Evolutionary conservation across 176 grass and related monocot species (phyloP), one percentile per base, ranked within the genome.

Genomic region (Aegilops tauschii): DNA sequence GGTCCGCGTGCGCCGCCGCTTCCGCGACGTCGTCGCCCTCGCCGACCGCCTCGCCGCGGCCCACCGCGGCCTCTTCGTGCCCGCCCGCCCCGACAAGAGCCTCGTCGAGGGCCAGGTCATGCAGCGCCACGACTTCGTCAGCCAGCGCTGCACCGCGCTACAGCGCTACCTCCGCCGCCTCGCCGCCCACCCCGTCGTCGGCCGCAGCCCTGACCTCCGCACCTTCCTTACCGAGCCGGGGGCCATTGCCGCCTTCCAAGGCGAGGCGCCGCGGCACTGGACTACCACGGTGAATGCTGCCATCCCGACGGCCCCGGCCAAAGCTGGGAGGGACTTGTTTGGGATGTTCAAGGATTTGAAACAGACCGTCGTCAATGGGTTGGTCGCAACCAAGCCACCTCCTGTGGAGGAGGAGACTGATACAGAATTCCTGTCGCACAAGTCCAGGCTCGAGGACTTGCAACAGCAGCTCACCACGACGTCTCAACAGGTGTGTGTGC

Each of bases 81-180:
- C 92, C 23, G 86, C 92, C 21, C 78, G 95, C 17, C 92, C 95
- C 52, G 95, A 97, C 88, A 97, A 97, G 80, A 94, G 95, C 84
- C 81, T 98, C 62, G 90, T 98, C 29, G 96, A 98, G 88, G 92
- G 88, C 1, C 96, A 94, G 88, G 93, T 98, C 37, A 94, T 98
- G 66, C 92, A 95, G 77, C 89, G 89, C 54, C 93, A 94, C 88
- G 93, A 98, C 12, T 98, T 98, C 80, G 93, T 98, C 63, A 95
- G 86, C 81, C 96, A 94, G 75, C 88, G 96, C 17, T 86, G 90
- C 1, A 47, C 76, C 14, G 92, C 93, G 56, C 83, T 98, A 12
- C 91, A 98, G 88, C 91, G 88, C 74, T 98, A 98, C 88, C 86
- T 98, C 74, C 85, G 82, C 77, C 90, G 96, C 1, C 96, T 98